Percentiles rank a stretch among this genome's conserved stretches.
Evolutionary conservation across 148 eudicot species (phyloP).

Genomic region (Cornus controversa): DNA sequence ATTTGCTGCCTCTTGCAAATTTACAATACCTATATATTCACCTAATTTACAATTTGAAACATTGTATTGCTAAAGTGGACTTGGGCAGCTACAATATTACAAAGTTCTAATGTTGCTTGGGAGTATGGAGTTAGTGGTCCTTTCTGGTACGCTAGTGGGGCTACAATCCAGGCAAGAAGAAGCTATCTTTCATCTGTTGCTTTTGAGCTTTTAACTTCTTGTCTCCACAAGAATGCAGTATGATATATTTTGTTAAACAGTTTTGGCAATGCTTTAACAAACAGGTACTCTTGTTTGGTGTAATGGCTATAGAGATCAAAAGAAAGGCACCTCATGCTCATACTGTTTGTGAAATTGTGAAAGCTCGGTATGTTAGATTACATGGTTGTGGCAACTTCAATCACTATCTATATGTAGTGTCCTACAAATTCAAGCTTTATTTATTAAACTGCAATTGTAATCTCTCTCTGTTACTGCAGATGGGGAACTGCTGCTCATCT

Average conservation of each 20-base stretch:
- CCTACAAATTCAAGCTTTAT: background rate
- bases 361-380: conserved; percentile 58
- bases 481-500: conserved; percentile 95
- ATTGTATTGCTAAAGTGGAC: conserved; percentile 62
- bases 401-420: no score
- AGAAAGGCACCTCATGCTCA: conserved; percentile 97
- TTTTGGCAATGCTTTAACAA: background rate
- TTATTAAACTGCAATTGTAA: background rate
- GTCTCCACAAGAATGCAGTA: background rate
- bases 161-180: conserved; percentile 76
- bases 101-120: conserved; percentile 98
- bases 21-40: background rate
- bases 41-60: background rate
- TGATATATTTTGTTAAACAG: background rate
- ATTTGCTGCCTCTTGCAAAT: background rate
- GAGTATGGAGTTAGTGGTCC: conserved; percentile 94
- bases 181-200: background rate
- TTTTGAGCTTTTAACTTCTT: background rate
- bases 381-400: no score
- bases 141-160: conserved; percentile 98
- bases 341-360: conserved; percentile 94
- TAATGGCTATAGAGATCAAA: conserved; percentile 96
- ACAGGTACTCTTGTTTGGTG: conserved; percentile 87
- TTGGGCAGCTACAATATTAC: conserved; percentile 96
- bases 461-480: conserved; percentile 36